Conservation (phyloP, 108 stramenopile genomes). For the Cyclotella atomus region DNA sequence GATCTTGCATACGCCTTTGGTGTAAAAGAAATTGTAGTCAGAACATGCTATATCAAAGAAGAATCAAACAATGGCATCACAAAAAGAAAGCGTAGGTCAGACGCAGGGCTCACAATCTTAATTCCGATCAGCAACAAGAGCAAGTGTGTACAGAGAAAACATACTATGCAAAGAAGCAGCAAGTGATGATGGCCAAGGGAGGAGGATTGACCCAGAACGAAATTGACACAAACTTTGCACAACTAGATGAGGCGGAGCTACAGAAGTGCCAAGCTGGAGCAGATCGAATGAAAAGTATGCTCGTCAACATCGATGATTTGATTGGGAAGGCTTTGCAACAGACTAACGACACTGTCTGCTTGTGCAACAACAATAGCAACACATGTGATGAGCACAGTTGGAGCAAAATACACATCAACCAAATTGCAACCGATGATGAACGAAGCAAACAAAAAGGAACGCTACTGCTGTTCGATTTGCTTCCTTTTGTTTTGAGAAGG, state of each 20-base stretch:
- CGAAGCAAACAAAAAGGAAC: background rate
- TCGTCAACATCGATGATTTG: background rate
- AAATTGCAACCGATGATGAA: background rate
- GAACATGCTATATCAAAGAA: background rate
- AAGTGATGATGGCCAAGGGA: background rate
- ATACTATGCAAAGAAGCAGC: background rate
- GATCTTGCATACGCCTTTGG: background rate
- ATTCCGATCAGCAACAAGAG: background rate
- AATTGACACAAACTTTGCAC: background rate
- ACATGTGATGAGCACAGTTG: background rate
- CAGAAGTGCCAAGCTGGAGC: background rate
- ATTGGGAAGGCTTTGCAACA: background rate
- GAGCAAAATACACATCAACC: conserved; percentile 5
- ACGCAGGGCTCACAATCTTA: background rate
- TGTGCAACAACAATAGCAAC: background rate
- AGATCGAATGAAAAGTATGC: background rate
- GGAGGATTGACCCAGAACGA: background rate
- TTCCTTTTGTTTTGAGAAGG: background rate
- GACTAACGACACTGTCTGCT: background rate
- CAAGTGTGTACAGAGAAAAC: background rate
- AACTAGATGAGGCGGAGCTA: background rate
- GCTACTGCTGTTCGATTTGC: background rate
- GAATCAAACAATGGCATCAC: background rate
- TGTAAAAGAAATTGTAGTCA: background rate
- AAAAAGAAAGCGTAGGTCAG: background rate